Evolutionary conservation across 1,139 yeast genomes (phyloP), one percentile per base, ranked within the genome.

Genomic region (Wickerhamiella infanticola): DNA sequence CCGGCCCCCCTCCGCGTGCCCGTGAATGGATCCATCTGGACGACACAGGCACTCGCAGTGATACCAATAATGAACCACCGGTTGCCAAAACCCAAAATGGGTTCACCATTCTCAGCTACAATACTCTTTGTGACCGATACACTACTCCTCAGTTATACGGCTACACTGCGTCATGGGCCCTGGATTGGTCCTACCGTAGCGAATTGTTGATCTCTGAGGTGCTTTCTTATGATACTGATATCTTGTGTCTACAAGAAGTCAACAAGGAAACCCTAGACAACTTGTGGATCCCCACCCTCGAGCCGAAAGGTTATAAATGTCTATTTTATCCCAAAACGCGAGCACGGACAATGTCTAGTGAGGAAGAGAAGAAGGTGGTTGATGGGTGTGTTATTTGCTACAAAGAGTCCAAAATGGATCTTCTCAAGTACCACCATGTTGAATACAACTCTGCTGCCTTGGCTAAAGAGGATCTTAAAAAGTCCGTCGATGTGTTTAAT

Each of bases 381-480:
- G 99, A 93, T 64, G 99, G 98, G 18, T 90, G 98, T 72, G 96
- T 96, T 24, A 78, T 88, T 1, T 90, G 90, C 61, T 93, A 73
- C 69, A 81, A 76, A 57, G 67, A 75, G 37, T 66, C 70, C 46
- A 78, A 80, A 60, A 85, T 90, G 63, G 74, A 75, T 49, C 69
- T 86, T 50, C 57, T 81, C 43, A 86, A 77, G 55, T 79, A 80
- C 58, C 81, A 79, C 52, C 72, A 77, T 45, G 73, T 90, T 51
- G 98, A 93, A 63, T 93, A 83, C 65, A 83, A 86, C 57, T 75
- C 90, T 55, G 79, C 82, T 49, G 94, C 95, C 56, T 76, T 86
- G 75, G 81, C 81, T 43, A 81, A 83, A 52, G 93, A 84, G 48
- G 88, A 81, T 59, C 84, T 85, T 61, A 86, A 85, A 63, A 84